A percentile compares a stretch with the other conserved stretches of the same genome.
These are phyloP conservation scores for Jasminum sambac DNA, from an alignment of 257 asterid genomes.

Conservation along the genomic window DNA sequence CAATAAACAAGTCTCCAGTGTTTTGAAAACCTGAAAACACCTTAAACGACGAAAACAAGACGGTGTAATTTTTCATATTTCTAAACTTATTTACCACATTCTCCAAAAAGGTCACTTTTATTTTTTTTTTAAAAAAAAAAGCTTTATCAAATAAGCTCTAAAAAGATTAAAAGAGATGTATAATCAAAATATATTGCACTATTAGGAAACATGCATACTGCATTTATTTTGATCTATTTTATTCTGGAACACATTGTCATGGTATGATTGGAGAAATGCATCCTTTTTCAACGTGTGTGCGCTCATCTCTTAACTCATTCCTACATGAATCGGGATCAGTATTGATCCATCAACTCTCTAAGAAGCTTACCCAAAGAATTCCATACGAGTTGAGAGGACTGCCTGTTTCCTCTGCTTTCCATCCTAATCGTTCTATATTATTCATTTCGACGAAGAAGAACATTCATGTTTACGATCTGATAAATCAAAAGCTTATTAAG, in stretches of 20 bases:
- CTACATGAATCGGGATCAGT: slow-evolving; percentile 80
- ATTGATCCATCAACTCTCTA: slow-evolving; percentile 79
- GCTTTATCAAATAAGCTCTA: too few relatives aligned
- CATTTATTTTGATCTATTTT: neutral
- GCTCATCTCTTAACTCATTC: slow-evolving; percentile 59
- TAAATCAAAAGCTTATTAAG: slow-evolving; percentile 72
- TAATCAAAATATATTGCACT: neutral
- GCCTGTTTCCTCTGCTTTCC: slow-evolving; percentile 85
- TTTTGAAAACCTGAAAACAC: too few relatives aligned
- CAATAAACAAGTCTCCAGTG: too few relatives aligned
- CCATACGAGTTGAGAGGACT: slow-evolving; percentile 91
- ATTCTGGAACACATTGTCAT: neutral
- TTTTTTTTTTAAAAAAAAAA: too few relatives aligned
- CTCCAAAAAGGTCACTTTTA: too few relatives aligned
- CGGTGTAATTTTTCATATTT: too few relatives aligned
- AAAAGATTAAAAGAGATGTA: neutral
- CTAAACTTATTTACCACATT: too few relatives aligned
- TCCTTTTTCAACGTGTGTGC: neutral
- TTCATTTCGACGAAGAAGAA: slow-evolving; percentile 81
- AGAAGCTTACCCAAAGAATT: slow-evolving; percentile 61
- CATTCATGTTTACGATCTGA: slow-evolving; percentile 77
- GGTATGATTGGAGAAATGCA: neutral
- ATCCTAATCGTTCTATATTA: slow-evolving; percentile 82
- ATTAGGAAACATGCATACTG: neutral
- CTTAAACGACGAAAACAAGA: too few relatives aligned